phyloP scores from a whole-genome alignment of 768 basidiomycete species.

The Termitomyces sp. region DNA sequence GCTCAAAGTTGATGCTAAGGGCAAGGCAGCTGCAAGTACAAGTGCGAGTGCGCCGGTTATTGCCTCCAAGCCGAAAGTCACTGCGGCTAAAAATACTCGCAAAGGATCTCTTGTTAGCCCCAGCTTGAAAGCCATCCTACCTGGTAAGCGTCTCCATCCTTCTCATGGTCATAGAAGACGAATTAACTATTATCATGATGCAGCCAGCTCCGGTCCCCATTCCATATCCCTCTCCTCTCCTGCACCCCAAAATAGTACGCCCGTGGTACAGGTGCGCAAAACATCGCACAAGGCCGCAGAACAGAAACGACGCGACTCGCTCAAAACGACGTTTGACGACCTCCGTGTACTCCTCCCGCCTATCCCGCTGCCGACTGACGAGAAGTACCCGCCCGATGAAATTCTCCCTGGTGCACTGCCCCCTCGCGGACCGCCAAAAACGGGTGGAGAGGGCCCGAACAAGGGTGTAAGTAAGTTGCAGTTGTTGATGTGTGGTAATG shows the following conservation, averaged over 20 bases:
- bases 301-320: constrained; percentile 93
- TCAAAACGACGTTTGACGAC: constrained; percentile 92
- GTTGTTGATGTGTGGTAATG: constrained; percentile 86
- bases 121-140: constrained; percentile 68
- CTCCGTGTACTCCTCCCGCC: constrained; percentile 82
- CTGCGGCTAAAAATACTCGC: constrained; percentile 20
- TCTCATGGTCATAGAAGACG: neutral
- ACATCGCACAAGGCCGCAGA: constrained; percentile 95
- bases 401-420: constrained; percentile 85
- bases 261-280: constrained; percentile 51
- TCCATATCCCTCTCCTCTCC: constrained; percentile 10
- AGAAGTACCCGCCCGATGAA: constrained; percentile 67
- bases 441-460: constrained; percentile 88
- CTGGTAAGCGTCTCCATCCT: constrained; percentile 42
- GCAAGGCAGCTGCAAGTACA: constrained; percentile 17
- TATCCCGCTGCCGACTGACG: constrained; percentile 78
- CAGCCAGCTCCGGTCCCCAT: constrained; percentile 22
- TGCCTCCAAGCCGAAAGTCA: constrained; percentile 22
- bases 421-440: constrained; percentile 84
- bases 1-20: constrained; percentile 15
- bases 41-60: constrained; percentile 20
- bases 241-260: constrained; percentile 8
- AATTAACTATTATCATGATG: neutral
- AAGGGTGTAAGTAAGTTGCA: constrained; percentile 93
- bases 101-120: constrained; percentile 44